Base-by-base conservation (phyloP, 257 asterid genomes). In the Solanum appendiculatum region DNA sequence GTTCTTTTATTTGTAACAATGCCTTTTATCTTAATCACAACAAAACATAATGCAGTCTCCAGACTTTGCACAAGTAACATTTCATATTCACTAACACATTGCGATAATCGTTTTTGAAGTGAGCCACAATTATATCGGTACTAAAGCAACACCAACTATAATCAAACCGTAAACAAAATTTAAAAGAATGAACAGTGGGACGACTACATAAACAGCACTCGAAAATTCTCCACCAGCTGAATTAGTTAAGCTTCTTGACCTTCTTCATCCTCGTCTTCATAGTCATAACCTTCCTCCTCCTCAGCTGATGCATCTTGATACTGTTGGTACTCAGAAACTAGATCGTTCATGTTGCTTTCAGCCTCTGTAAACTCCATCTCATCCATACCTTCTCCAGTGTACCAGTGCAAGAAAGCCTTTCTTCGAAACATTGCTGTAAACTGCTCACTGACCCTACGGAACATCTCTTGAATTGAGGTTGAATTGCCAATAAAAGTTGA, bases 251-350 rank as follows among this genome's bases (percentile, higher is more conserved):
- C 93, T 54, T 90, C 95, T 86, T 91, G 93, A 83, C 18, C 83
- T 39, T 80, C 90, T 2, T 93, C 96, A 42, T 92, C 96, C 86
- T 92, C 98, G 0, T 94, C 97, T 75, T 93, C 97, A 3, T 94
- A 91, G 1, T 93, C 93, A 83, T 95, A 91, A 10, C 89, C 94
- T 13, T 93, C 98, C 87, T 95, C 98, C 87, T 95, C 98, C 25
- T 94, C 98, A 1, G 98, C 98, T 3, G 97, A 89, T 11, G 98
- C 97, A 63, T 93, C 97, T 86, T 95, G 98, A 86, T 93, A 93
- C 73, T 95, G 98, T 78, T 95, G 98, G 87, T 95, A 94, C 89
- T 95, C 98, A 1, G 97, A 92, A 86, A 95, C 98, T 87, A 95
- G 89, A 80, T 93, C 98, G 0, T 95, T 95, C 98, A 93, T 93